Evolutionary conservation across 176 grass and related monocot genomes (phyloP), one percentile per base, ranked within the genome.

Genomic region (Raddia distichophylla): DNA sequence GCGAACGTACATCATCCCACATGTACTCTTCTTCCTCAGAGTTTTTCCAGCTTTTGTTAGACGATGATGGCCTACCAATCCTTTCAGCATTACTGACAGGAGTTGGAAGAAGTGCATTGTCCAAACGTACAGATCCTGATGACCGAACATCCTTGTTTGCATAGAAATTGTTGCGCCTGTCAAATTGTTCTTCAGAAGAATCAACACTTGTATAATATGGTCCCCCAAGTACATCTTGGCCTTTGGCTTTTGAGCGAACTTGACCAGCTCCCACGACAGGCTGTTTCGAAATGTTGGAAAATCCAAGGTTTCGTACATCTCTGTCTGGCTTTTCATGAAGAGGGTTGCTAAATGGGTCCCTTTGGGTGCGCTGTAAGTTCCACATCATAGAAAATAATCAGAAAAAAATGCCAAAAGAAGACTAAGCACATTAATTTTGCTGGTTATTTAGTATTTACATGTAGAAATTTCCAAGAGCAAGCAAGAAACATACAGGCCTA

Each of bases 21-120:
- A 90, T 70, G 74, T 91, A 99, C 80, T 99, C 97, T 90, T 99
- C 93, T 85, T 99, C 97, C 90, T 93, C 97, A 71, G 91, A 84
- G 80, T 92, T 93, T 83, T 99, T 99, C 97, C 97, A 99, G 55
- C 54, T 93, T 87, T 88, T 90, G 35, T 86, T 90, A 35, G 89
- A 89, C 83, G 93, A 74, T 8, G 91, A 70, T 11, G 70, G 42
- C 49, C 84, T 87, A 46, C 78, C 84, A 71, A 76, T 82, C 77
- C 87, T 94, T 73, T 88, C 91, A 40, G 56, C 71, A 86, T 62
- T 82, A 82, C 63, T 79, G 33, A 73, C 72, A 22, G 87, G 79
- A 82, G 83, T 82, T 76, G 89, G 84, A 33, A 80, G 55, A 64
- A 86, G 80, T 56, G 84, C 70, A 78, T 54, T 57, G 75, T 82